These are phyloP conservation scores for Leishmania braziliensis DNA, from an alignment of 208 protist genomes.

Conservation along the genomic window DNA sequence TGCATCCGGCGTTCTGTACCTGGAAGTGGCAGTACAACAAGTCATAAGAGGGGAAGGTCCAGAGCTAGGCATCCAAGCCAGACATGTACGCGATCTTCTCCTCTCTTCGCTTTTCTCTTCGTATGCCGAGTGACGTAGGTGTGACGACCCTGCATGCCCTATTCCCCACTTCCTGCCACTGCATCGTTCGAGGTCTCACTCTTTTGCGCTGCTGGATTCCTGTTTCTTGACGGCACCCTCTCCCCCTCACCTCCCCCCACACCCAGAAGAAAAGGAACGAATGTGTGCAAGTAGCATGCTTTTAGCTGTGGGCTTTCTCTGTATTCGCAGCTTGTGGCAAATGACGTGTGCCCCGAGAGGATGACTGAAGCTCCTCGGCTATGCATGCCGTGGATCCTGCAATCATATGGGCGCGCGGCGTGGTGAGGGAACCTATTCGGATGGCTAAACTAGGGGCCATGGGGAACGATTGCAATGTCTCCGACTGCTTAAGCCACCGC, in stretches of 20 bases:
- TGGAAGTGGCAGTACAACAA: neutral
- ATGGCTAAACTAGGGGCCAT: neutral
- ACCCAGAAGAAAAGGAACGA: neutral
- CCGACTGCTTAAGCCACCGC: neutral
- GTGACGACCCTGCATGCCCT: neutral
- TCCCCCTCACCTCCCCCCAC: neutral
- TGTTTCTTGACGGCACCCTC: neutral
- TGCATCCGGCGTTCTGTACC: neutral
- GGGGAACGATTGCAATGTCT: neutral
- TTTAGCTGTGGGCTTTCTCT: neutral
- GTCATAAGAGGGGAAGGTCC: neutral
- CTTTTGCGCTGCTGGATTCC: neutral
- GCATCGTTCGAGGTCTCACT: neutral
- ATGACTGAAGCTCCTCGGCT: too few relatives aligned
- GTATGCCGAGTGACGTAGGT: neutral
- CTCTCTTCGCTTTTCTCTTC: neutral
- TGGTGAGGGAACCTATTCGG: neutral
- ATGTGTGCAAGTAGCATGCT: too few relatives aligned
- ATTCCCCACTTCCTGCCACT: neutral
- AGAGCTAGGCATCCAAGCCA: constrained; percentile 7
- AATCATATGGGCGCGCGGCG: too few relatives aligned
- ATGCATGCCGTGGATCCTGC: neutral
- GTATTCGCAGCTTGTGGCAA: neutral
- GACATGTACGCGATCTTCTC: neutral
- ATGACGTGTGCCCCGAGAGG: too few relatives aligned